Conservation (phyloP, 768 basidiomycete genomes). For the Phallus indusiatus region DNA sequence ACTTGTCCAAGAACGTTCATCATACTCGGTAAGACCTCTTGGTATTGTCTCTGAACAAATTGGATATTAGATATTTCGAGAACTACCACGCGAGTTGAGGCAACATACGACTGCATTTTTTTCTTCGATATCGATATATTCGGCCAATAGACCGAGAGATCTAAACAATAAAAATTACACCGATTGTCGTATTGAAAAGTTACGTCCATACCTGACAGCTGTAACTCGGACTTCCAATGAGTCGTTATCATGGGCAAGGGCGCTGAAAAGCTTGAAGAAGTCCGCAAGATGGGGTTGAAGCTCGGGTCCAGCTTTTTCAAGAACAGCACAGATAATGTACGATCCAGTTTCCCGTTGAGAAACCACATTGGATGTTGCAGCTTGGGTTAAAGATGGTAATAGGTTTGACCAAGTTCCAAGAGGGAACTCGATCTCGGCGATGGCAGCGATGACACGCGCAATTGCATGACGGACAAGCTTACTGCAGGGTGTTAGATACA, state of each 20-base stretch:
- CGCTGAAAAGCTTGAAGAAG: constrained; percentile 73
- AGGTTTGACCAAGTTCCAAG: constrained; percentile 76
- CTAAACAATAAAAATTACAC: constrained; percentile 25
- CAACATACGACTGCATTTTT: constrained; percentile 75
- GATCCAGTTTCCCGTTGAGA: constrained; percentile 86
- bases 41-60: constrained; percentile 64
- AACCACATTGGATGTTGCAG: constrained; percentile 57
- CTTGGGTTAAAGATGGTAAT: constrained; percentile 76
- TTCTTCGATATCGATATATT: constrained; percentile 84
- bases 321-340: constrained; percentile 82
- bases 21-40: constrained; percentile 77
- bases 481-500: constrained; percentile 31
- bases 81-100: background rate
- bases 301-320: constrained; percentile 87
- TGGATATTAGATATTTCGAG: background rate
- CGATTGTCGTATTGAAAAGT: background rate
- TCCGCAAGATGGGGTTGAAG: constrained; percentile 65
- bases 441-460: constrained; percentile 86
- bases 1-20: constrained; percentile 81
- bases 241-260: constrained; percentile 69
- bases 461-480: constrained; percentile 87
- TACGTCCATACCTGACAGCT: constrained; percentile 55
- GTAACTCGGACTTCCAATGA: constrained; percentile 86
- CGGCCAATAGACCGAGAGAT: constrained; percentile 85
- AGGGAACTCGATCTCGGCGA: constrained; percentile 82